Conservation (phyloP, 495 filamentous ascomycete species). For the Penicillium soppii region DNA sequence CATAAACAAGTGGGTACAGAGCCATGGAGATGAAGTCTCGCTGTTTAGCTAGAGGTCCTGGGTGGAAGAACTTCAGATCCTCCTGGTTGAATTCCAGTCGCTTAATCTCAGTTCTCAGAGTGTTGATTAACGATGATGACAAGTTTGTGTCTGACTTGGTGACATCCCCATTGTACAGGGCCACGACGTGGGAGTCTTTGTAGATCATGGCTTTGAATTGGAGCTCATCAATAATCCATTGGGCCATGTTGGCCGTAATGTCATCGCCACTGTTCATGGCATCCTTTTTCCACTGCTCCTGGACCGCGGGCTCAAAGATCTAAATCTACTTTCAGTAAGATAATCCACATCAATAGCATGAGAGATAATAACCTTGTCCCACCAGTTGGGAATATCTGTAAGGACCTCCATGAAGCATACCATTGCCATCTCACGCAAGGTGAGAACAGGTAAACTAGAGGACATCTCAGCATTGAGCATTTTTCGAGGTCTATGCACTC, state of each 20-base stretch:
- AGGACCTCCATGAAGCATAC: constrained; percentile 38
- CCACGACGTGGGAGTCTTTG: constrained; percentile 28
- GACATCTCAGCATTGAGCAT: background rate
- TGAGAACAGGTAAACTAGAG: constrained; percentile 31
- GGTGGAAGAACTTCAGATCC: constrained; percentile 19
- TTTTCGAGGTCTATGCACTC: background rate
- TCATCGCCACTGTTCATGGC: constrained; percentile 25
- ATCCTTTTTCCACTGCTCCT: constrained; percentile 40
- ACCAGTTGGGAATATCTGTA: constrained; percentile 52
- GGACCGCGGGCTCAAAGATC: constrained; percentile 41
- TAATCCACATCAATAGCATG: background rate
- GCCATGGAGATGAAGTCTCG: constrained; percentile 42
- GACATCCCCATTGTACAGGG: constrained; percentile 37
- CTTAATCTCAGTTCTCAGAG: constrained; percentile 25
- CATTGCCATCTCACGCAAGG: constrained; percentile 41
- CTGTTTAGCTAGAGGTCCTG: constrained; percentile 18
- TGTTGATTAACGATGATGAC: constrained; percentile 24
- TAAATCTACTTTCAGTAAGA: constrained; percentile 3
- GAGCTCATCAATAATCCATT: constrained; percentile 54
- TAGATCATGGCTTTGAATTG: constrained; percentile 45
- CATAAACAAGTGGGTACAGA: constrained; percentile 46
- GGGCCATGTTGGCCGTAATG: constrained; percentile 48
- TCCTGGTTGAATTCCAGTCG: constrained; percentile 17
- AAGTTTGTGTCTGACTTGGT: constrained; percentile 42
- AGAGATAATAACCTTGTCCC: constrained; percentile 41